These are phyloP conservation scores for Pinus albicaulis DNA, from an alignment of 75 land plant genomes.

Conservation along the genomic window DNA sequence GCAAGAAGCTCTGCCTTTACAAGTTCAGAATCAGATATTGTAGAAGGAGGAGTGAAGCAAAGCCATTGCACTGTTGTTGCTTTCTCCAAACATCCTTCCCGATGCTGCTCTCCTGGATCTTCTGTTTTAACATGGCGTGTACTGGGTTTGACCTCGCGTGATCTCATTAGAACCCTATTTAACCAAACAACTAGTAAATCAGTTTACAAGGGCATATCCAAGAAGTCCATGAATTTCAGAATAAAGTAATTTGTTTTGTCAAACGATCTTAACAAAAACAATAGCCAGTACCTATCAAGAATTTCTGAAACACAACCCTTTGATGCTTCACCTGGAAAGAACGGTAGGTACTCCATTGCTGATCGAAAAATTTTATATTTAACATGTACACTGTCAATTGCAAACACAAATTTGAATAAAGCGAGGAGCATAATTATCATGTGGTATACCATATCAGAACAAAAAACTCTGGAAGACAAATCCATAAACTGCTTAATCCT, in stretches of 20 bases:
- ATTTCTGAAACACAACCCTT: slow-evolving; percentile 85
- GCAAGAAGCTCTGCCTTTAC: slow-evolving; percentile 75
- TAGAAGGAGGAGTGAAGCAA: slow-evolving; percentile 89
- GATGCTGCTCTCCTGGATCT: slow-evolving; percentile 65
- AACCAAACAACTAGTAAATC: background rate
- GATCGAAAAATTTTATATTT: slow-evolving; percentile 89
- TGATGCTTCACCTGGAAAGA: slow-evolving; percentile 54
- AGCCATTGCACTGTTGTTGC: slow-evolving; percentile 95
- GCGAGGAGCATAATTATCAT: too few species aligned
- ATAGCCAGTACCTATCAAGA: slow-evolving; percentile 66
- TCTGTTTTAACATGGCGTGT: slow-evolving; percentile 37
- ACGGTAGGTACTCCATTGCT: slow-evolving; percentile 89
- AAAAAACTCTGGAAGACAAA: background rate
- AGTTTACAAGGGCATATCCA: background rate
- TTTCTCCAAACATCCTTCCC: slow-evolving; percentile 67
- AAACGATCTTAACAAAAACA: background rate
- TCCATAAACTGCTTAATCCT: background rate
- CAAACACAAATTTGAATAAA: background rate
- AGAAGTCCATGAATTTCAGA: too few species aligned
- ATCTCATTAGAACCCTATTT: slow-evolving; percentile 75
- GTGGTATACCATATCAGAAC: background rate
- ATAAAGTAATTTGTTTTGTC: too few species aligned
- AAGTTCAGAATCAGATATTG: slow-evolving; percentile 47
- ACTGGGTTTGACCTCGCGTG: slow-evolving; percentile 59
- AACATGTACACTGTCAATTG: slow-evolving; percentile 55